These are phyloP conservation scores for Extremus antarcticus DNA, from an alignment of 495 filamentous ascomycete genomes.

Conservation along the genomic window DNA sequence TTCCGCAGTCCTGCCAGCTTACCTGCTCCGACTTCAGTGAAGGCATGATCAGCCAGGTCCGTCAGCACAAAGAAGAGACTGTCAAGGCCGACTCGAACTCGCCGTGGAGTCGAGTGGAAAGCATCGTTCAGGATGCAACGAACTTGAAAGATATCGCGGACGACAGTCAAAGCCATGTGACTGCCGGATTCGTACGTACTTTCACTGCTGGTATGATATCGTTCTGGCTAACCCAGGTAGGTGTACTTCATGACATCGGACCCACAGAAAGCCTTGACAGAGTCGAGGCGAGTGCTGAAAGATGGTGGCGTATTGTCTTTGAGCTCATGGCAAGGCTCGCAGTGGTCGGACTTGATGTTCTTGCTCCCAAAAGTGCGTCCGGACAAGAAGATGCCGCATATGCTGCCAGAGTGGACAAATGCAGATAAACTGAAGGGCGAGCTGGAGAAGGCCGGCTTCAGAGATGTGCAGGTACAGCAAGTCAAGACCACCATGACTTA, in stretches of 20 bases:
- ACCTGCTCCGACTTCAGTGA: slow-evolving; percentile 19
- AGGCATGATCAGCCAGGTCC: slow-evolving; percentile 14
- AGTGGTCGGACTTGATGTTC: slow-evolving; percentile 18
- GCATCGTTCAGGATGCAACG: slow-evolving; percentile 8
- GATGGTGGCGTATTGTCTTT: slow-evolving; percentile 4
- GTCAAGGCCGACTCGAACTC: slow-evolving; percentile 7
- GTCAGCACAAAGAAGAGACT: slow-evolving; percentile 2
- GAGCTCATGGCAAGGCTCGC: slow-evolving; percentile 11
- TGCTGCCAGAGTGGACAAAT: slow-evolving; percentile 7
- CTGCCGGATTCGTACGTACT: slow-evolving; percentile 8
- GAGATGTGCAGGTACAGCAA: slow-evolving; percentile 7
- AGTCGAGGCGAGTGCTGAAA: slow-evolving; percentile 8
- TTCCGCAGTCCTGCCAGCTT: slow-evolving; percentile 6
- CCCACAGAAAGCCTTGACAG: slow-evolving; percentile 9
- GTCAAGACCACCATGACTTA: slow-evolving; percentile 5
- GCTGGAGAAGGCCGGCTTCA: slow-evolving; percentile 18
- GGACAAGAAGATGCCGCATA: slow-evolving; percentile 8
- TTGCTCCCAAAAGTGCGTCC: slow-evolving; percentile 1
- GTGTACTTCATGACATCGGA: slow-evolving; percentile 20
- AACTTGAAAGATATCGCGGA: slow-evolving; percentile 7
- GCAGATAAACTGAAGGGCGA: slow-evolving; percentile 2
- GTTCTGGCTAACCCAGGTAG: background rate
- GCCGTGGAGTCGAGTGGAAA: slow-evolving; percentile 8
- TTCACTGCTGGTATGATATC: background rate
- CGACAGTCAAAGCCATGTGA: slow-evolving; percentile 13